Conservation (phyloP, 2,329 filamentous ascomycete species). For the Neobulgaria alba region DNA sequence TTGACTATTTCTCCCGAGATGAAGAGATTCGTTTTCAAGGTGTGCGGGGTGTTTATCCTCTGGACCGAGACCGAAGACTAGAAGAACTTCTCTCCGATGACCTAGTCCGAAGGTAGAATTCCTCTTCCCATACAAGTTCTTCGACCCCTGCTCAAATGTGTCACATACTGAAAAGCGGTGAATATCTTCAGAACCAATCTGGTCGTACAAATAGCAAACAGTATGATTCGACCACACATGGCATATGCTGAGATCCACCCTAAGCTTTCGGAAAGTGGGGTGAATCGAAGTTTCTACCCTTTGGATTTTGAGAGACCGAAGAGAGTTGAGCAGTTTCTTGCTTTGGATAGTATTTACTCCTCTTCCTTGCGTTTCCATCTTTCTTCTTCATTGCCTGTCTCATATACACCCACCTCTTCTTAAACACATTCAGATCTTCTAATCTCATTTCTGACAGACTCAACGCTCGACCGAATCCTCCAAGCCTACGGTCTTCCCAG, state of each 20-base stretch:
- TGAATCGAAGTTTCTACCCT: constrained; percentile 9
- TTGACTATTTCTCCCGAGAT: background rate
- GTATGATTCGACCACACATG: constrained; percentile 5
- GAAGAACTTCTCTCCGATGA: background rate
- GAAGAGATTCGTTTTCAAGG: background rate
- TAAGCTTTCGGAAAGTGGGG: constrained; percentile 10
- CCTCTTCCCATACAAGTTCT: too few species aligned
- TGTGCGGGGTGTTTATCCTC: background rate
- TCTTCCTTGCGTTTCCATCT: too few species aligned
- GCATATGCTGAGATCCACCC: constrained; percentile 19
- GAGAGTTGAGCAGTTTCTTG: constrained; percentile 13
- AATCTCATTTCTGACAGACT: background rate
- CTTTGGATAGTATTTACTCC: constrained; percentile 11
- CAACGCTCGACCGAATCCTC: constrained; percentile 10
- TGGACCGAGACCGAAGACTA: background rate
- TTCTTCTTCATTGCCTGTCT: background rate
- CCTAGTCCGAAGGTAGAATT: background rate
- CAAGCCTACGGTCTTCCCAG: constrained; percentile 3
- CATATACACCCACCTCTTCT: background rate
- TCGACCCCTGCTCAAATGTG: too few species aligned
- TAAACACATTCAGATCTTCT: background rate
- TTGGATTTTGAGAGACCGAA: constrained; percentile 15
- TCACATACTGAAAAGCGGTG: too few species aligned
- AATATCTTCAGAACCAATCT: constrained; percentile 19
- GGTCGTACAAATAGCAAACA: constrained; percentile 17